phyloP scores from a whole-genome alignment of 148 eudicot genomes.

The Polygonum aviculare region DNA sequence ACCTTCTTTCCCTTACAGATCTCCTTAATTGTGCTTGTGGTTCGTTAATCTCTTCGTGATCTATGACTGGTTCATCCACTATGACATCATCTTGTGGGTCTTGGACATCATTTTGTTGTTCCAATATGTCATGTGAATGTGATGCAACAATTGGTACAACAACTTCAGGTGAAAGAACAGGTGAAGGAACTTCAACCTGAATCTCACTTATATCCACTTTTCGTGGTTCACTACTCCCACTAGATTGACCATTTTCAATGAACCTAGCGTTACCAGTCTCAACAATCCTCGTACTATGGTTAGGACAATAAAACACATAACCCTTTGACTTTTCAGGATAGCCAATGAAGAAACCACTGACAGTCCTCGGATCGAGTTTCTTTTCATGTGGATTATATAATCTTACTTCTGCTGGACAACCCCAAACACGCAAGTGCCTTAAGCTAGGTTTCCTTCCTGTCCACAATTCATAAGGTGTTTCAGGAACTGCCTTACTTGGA shows the following conservation, averaged over 20 bases:
- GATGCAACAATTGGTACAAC: background rate
- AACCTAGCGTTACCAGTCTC: no score
- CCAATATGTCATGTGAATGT: background rate
- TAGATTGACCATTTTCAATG: no score
- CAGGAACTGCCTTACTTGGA: slow-evolving; percentile 16
- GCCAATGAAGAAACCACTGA: background rate
- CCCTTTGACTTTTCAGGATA: no score
- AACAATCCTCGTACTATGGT: no score
- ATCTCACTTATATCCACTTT: no score
- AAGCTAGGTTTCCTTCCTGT: background rate
- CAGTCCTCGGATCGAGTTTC: slow-evolving; percentile 9
- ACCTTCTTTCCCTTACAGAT: background rate
- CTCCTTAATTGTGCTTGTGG: background rate
- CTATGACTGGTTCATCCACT: background rate
- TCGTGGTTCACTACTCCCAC: no score
- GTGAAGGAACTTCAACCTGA: slow-evolving; percentile 4
- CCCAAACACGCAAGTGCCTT: slow-evolving; percentile 5
- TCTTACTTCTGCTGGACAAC: background rate
- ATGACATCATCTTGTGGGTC: background rate
- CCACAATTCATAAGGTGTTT: slow-evolving; percentile 14
- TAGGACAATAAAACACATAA: no score
- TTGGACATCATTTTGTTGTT: background rate
- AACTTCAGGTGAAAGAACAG: background rate
- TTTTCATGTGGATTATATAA: slow-evolving; percentile 15
- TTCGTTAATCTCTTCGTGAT: background rate